phyloP scores from a whole-genome alignment of 1,284 basidiomycete species.

The Porogramme epimiltina region DNA sequence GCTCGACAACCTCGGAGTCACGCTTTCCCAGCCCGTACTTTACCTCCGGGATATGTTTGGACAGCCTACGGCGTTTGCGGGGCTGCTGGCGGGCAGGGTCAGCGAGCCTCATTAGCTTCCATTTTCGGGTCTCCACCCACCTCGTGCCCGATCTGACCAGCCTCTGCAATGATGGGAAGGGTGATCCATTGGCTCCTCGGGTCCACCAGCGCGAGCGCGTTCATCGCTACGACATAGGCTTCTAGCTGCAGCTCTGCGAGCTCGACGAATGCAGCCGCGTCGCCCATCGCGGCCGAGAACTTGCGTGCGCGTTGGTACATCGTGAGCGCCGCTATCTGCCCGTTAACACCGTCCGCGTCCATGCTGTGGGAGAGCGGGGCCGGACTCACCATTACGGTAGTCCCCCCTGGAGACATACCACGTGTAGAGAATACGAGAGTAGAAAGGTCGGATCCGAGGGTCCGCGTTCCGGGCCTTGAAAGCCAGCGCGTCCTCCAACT shows the following conservation, averaged over 20 bases:
- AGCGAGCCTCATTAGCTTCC: not conserved
- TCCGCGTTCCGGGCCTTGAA: slow-evolving; percentile 97
- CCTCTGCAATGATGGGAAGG: slow-evolving; percentile 48
- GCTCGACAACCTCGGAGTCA: slow-evolving; percentile 77
- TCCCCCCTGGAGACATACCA: slow-evolving; percentile 89
- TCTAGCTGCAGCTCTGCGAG: slow-evolving; percentile 78
- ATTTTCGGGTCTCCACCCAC: slow-evolving; percentile 26
- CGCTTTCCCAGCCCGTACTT: slow-evolving; percentile 62
- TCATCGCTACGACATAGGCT: slow-evolving; percentile 86
- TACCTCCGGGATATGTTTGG: slow-evolving; percentile 78
- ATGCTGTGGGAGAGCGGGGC: slow-evolving; percentile 13
- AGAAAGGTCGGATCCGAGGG: slow-evolving; percentile 83
- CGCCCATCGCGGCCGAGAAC: slow-evolving; percentile 59
- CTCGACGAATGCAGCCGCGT: slow-evolving; percentile 54
- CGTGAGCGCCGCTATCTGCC: slow-evolving; percentile 71
- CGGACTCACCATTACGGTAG: slow-evolving; percentile 78
- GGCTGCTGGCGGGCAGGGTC: slow-evolving; percentile 34
- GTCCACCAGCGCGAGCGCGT: slow-evolving; percentile 85
- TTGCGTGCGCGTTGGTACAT: slow-evolving; percentile 95
- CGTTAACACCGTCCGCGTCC: slow-evolving; percentile 5
- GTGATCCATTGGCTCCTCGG: slow-evolving; percentile 85
- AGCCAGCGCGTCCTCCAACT: slow-evolving; percentile 87
- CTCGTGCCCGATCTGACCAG: slow-evolving; percentile 39
- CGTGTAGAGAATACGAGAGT: slow-evolving; percentile 93
- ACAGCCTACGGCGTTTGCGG: slow-evolving; percentile 73